Evolutionary conservation across 2,329 filamentous ascomycete genomes (phyloP).

Genomic region (Sporothrix brunneoviolacea): DNA sequence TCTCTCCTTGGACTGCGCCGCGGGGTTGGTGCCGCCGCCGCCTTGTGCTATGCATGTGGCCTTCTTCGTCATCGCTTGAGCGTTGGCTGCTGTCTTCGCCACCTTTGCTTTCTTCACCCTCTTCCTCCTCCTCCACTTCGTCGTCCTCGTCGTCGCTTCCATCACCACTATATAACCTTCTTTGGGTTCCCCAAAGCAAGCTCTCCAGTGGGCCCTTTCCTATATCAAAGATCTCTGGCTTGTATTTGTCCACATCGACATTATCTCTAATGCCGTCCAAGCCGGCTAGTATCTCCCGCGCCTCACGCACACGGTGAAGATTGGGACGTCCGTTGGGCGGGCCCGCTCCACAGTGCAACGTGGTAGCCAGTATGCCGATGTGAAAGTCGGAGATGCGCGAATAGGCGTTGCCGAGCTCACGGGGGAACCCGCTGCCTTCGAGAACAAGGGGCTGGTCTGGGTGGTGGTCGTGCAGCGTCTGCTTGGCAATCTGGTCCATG

Average conservation of each 20-base stretch:
- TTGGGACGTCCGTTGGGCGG: slow-evolving; percentile 25
- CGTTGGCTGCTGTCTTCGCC: background rate
- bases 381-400: slow-evolving; percentile 43
- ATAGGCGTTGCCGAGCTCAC: slow-evolving; percentile 26
- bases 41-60: background rate
- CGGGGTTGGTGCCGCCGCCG: background rate
- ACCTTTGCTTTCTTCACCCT: too few species aligned
- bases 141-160: background rate
- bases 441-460: slow-evolving; percentile 25
- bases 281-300: slow-evolving; percentile 45
- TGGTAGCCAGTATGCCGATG: slow-evolving; percentile 45
- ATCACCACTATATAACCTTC: slow-evolving; percentile 12
- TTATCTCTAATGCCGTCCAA: slow-evolving; percentile 34
- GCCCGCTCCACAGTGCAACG: slow-evolving; percentile 42
- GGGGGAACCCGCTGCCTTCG: slow-evolving; percentile 29
- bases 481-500: slow-evolving; percentile 44
- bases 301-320: slow-evolving; percentile 39
- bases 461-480: slow-evolving; percentile 39
- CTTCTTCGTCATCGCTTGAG: background rate
- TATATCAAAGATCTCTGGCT: slow-evolving; percentile 39
- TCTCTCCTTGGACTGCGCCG: background rate
- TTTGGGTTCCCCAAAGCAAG: slow-evolving; percentile 9
- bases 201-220: slow-evolving; percentile 10
- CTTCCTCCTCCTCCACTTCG: background rate
- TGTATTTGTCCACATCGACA: slow-evolving; percentile 33